Percentiles rank a stretch among this genome's conserved stretches.
Evolutionary conservation across 805 yeast genomes (phyloP).

Genomic region (Metschnikowia chrysomelidarum): DNA sequence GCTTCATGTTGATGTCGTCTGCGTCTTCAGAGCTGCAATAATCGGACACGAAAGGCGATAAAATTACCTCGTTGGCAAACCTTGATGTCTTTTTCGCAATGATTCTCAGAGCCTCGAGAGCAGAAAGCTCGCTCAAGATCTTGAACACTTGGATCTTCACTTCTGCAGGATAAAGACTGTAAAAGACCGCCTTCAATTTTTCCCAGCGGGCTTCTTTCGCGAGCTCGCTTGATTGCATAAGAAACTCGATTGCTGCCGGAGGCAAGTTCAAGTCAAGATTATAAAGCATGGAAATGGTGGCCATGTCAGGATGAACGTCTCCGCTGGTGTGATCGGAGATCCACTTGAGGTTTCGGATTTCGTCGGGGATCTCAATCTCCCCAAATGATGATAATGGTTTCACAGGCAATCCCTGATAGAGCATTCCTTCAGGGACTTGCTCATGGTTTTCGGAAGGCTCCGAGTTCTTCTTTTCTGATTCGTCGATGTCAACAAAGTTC

Average conservation of each 20-base stretch:
- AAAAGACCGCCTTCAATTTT: slow-evolving; percentile 1
- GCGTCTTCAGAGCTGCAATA: too few relatives aligned
- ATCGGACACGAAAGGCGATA: too few relatives aligned
- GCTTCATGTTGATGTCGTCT: too few relatives aligned
- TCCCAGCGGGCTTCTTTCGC: slow-evolving; percentile 1
- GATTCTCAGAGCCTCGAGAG: slow-evolving; percentile 7
- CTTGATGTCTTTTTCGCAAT: slow-evolving; percentile 1
- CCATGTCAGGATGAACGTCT: slow-evolving; percentile 4
- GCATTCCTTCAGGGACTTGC: too few relatives aligned
- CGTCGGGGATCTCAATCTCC: background rate
- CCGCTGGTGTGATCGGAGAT: slow-evolving; percentile 4
- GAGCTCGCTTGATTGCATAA: slow-evolving; percentile 2
- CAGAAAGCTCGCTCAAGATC: background rate
- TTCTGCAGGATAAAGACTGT: background rate
- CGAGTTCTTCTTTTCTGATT: too few relatives aligned
- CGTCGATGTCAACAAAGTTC: too few relatives aligned
- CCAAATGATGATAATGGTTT: slow-evolving; percentile 4
- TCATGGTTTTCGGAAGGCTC: too few relatives aligned
- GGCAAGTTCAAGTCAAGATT: slow-evolving; percentile 3
- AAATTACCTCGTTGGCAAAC: slow-evolving; percentile 1
- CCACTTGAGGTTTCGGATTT: background rate
- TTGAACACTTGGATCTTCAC: background rate
- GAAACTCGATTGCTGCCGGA: slow-evolving; percentile 1
- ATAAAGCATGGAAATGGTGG: slow-evolving; percentile 5
- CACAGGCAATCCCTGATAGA: background rate